These are phyloP conservation scores for Leishmania martiniquensis DNA, from an alignment of 208 protist species.

Conservation along the genomic window DNA sequence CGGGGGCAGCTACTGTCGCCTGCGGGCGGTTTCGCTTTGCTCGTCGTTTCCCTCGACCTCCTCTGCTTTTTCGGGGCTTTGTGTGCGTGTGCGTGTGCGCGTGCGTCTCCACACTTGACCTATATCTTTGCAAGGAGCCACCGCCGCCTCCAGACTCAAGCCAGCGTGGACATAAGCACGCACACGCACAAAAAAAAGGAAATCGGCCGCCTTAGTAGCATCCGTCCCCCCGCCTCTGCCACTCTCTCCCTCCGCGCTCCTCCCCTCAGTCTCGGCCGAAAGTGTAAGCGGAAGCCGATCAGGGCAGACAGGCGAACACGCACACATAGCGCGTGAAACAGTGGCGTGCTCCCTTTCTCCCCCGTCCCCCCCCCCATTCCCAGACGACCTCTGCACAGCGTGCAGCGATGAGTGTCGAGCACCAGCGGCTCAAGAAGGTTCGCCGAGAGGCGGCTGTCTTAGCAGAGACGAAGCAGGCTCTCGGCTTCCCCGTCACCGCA, in stretches of 20 bases:
- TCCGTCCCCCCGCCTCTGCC: no score
- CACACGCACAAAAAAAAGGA: no score
- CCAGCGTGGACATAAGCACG: no score
- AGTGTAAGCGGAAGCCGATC: neutral
- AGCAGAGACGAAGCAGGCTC: conserved; percentile 38
- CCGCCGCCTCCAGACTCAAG: no score
- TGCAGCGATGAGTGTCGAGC: conserved; percentile 25
- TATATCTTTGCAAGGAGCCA: no score
- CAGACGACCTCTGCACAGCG: neutral
- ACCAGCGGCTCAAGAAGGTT: conserved; percentile 23
- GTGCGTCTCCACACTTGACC: neutral
- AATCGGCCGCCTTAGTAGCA: no score
- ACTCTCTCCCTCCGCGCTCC: neutral
- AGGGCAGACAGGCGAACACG: neutral
- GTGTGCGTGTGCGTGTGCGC: conserved; percentile 4
- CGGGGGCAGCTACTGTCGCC: neutral
- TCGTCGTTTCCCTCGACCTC: no score
- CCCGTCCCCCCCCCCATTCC: neutral
- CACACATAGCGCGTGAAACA: neutral
- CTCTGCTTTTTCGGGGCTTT: neutral
- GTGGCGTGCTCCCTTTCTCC: neutral
- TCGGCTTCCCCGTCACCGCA: conserved; percentile 21
- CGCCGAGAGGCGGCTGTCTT: conserved; percentile 40
- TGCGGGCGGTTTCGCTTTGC: neutral
- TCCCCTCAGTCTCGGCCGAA: neutral